These are phyloP conservation scores for Fistulinella prunicolor DNA, from an alignment of 768 basidiomycete genomes.

Conservation along the genomic window DNA sequence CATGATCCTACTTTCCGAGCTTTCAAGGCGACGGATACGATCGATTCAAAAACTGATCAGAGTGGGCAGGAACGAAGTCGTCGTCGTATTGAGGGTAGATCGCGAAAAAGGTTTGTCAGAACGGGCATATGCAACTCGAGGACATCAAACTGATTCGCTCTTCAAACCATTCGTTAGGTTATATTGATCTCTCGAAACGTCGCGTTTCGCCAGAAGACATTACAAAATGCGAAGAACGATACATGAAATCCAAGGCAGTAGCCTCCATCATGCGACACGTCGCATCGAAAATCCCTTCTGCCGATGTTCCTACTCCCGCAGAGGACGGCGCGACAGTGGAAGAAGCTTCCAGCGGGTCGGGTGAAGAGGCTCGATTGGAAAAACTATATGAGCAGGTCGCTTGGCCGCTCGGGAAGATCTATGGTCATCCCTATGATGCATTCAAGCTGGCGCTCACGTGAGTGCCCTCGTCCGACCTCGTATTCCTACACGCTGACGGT, in stretches of 20 bases:
- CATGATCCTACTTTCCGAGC: conserved; percentile 98
- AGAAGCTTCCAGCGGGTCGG: conserved; percentile 34
- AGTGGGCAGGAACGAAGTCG: conserved; percentile 96
- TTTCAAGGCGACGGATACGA: conserved; percentile 92
- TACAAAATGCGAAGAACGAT: too few species aligned
- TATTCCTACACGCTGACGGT: conserved; percentile 32
- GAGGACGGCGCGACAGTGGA: conserved; percentile 24
- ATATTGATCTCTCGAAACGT: conserved; percentile 97
- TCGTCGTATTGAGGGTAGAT: too few species aligned
- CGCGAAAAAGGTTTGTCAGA: conserved; percentile 83
- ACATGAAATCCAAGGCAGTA: conserved; percentile 95
- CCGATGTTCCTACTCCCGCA: conserved; percentile 28
- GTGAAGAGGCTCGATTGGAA: conserved; percentile 80
- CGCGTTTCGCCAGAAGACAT: conserved; percentile 98
- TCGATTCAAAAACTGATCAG: conserved; percentile 97
- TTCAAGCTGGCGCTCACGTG: conserved; percentile 96
- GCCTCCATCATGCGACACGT: conserved; percentile 94
- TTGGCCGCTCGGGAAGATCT: conserved; percentile 91
- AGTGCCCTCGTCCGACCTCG: conserved; percentile 33
- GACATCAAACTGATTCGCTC: background rate
- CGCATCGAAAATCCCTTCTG: conserved; percentile 71
- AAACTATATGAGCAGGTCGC: conserved; percentile 85
- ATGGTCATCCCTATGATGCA: too few species aligned
- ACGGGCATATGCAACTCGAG: background rate
- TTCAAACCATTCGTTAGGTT: conserved; percentile 51